Base-by-base conservation (phyloP, 805 yeast genomes). In the Priceomyces carsonii region DNA sequence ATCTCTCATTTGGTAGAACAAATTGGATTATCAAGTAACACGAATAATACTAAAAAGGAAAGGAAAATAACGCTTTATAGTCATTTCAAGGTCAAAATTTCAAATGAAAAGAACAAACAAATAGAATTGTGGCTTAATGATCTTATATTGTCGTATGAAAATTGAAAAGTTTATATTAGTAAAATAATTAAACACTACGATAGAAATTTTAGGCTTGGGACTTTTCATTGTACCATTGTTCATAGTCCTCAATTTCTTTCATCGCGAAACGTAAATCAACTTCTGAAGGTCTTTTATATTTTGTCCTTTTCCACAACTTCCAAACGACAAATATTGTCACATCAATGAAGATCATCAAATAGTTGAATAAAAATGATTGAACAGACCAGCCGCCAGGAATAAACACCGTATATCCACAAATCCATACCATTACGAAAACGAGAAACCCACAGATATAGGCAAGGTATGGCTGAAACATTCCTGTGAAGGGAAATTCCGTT, bases 381-480 rank as follows among this genome's bases (percentile, higher is more conserved):
- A n/a, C 55, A 47, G 41, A 53, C 47, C 38, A 53, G 37, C 39
- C 51, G 18, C 53, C 55, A 1, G 57, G 57, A 38, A 53, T 51
- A 26, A 53, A 53, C 15, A 21, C 27, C 3, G n/a, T 12, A 15
- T 18, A 52, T 42, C 59, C 59, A 47, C 42, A 51, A 50, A 10
- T 55, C 51, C 24, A 41, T 10, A 15, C 28, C 26, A 37, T 48
- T 44, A 12, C 7, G n/a, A 32, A 51, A 33, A 21, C 36, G 32
- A 10, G 29, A 24, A 8, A 26, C 3, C 8, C 17, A 7, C 28
- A 82, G 39, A 76, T 55, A 26, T 64, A 63, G 0, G 82, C 73
- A 13, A 75, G 61, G 42, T 70, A 79, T 10, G 88, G 88, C 56
- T 81, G 86, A 40, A 61, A 63, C 75, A 76, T 73, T 14, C 79